Evolutionary conservation across 441 rosid species (phyloP), one percentile per base, ranked within the genome.

Genomic region (Gossypium aridum): DNA sequence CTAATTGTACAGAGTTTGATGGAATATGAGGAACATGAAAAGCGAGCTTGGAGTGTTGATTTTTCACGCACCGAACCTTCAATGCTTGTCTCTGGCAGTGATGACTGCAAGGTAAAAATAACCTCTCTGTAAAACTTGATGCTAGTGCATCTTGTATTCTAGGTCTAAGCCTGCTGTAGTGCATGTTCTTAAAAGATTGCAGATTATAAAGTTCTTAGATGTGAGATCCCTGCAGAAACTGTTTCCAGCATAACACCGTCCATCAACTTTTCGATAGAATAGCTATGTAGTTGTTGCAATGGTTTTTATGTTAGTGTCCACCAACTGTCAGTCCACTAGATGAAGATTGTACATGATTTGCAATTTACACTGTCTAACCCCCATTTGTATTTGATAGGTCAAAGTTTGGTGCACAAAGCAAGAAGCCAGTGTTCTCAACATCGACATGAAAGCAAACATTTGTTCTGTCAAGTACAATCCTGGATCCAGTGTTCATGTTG

Each of bases 381-480:
- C 12, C 31, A 45, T 78, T 59, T 22, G 10, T 55, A 19, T 79
- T 23, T 20, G 31, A 57, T 76, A 84, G 87, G 87, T 82, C 47
- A 84, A 84, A 78, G 75, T 84, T 66, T 84, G 87, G 85, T 84
- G 82, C 82, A 78, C 76, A 26, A 80, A 79, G 13, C 84, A 84
- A 77, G 85, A 84, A 78, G 82, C 82, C 12, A 80, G 84, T 76
- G 87, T 73, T 78, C 73, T 84, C 14, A 71, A 57, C 76, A 84
- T 84, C 54, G 64, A 82, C 72, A 67, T 78, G 83, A 82, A 76
- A 72, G 82, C 84, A 16, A 80, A 70, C 9, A 75, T 84, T 8
- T 84, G 85, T 60, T 75, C 85, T 12, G 83, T 84, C 80, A 80
- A 84, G 76, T 84, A 76, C 71, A 80, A 80, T 78, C 87, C 87